Evolutionary conservation across 768 basidiomycete species (phyloP), one percentile per base, ranked within the genome.

Genomic region (Suillus fuscotomentosus): DNA sequence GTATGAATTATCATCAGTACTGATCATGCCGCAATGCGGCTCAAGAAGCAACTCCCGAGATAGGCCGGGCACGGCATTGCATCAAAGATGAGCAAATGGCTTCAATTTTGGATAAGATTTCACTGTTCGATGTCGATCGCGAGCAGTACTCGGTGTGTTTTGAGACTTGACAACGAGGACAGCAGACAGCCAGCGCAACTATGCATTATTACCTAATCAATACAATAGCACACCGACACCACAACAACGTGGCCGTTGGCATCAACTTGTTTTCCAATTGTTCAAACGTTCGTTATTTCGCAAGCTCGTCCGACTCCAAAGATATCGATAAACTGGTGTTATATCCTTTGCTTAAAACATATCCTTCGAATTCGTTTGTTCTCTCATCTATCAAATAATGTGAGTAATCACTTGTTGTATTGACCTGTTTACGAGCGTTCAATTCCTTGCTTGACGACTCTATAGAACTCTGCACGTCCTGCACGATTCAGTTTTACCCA

Each of bases 361-460:
- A 36, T 36, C 10, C 36, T 38, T 41, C 57, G 31, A n/a, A 39
- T 64, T 41, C 20, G 17, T 60, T 36, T 36, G 1, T 36, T 36
- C 36, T 36, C 36, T 38, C 51, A 20, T 51, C 48, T 48, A 48
- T 36, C 10, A 10, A 36, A n/a, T 45, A 55, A 42, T 38, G 41
- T 45, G 60, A 20, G 17, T 57, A 56, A 38, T 57, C 53, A 38
- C 67, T 24, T 64, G 60, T 71, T 77, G 76, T 77, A 11, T 77
- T 75, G 75, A 71, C 68, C 51, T 75, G 70, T 75, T 75, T 75
- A 62, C 27, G 9, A 53, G 65, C 53, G 56, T 63, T 48, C 57
- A 75, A 76, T 66, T 70, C 60, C 38, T 59, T 39, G 55, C 66
- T 53, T 69, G 63, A 66, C 73, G 67, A 76, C 75, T 68, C 36